Conservation (phyloP, 352 stramenopile species). For the Phytophthora sp. region DNA sequence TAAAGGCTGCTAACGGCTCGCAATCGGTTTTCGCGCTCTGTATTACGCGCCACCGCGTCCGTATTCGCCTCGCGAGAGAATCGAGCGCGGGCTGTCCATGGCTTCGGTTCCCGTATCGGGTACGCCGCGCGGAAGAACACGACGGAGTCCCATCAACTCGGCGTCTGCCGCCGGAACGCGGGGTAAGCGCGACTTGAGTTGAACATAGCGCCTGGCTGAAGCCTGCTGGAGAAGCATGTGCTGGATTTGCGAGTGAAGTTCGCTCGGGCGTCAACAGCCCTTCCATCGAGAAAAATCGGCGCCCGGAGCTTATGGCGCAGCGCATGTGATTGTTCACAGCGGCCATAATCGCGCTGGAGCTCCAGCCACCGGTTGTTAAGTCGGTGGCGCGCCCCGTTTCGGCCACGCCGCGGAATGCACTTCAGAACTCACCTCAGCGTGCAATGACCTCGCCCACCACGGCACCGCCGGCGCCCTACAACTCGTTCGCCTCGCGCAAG, state of each 20-base stretch:
- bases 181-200: background rate
- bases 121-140: background rate
- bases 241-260: conserved; percentile 30
- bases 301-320: conserved; percentile 9
- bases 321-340: conserved; percentile 1
- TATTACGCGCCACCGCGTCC: too few species aligned
- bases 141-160: conserved; percentile 8
- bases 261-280: conserved; percentile 11
- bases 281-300: conserved; percentile 22
- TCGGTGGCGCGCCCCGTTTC: conserved; percentile 7
- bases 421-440: conserved; percentile 25
- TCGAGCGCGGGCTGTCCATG: too few species aligned
- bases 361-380: conserved; percentile 34
- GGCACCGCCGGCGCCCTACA: conserved; percentile 12
- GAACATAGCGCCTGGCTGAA: conserved; percentile 4
- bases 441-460: conserved; percentile 25
- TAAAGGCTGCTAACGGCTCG: conserved; percentile 8
- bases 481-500: conserved; percentile 35
- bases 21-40: background rate
- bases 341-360: conserved; percentile 18
- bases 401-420: background rate
- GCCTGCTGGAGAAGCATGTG: conserved; percentile 2
- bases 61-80: too few species aligned
- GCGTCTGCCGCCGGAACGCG: conserved; percentile 3
- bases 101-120: too few species aligned